Evolutionary conservation across 108 stramenopile species (phyloP), one percentile per base, ranked within the genome.

Genomic region (Fragilaria radians): DNA sequence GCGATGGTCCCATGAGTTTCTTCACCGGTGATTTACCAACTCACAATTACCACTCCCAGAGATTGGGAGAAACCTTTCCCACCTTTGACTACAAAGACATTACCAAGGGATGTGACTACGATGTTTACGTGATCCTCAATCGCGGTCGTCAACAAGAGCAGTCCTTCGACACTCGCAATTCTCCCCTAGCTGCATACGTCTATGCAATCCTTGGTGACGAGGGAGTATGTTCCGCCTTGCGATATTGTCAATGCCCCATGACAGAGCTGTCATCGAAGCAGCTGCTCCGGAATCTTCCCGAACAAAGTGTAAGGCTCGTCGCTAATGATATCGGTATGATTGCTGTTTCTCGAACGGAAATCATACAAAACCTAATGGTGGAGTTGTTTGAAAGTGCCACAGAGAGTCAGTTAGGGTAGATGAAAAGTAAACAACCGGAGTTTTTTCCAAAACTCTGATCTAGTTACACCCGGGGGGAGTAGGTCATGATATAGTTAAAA

Each of bases 1-100:
- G 80, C 2, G 76, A 81, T 62, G 73, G 68, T 11, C 80, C 80
- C 53, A 65, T 81, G n/a, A 50, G 54, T 32, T 52, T 77, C 0
- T 68, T 81, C 27, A 64, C 71, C 28, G 76, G 73, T 4, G 80
- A 81, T 54, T 45, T 81, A 32, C 72, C 68, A 22, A 50, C 59
- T 14, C 28, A 22, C 14, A 11, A 63, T 5, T 49, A 52, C 28
- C 5, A 14, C 9, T 28, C 26, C 14, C 7, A 28, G 5, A 5
- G 28, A 31, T 5, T 55, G 5, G 54, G 28, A 9, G 54, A 55
- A 28, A 7, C 26, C 28, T 55, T 55, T 7, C 54, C 14, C 54
- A 30, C 14, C 65, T 50, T 71, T 49, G 9, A 32, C 61, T 48
- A 27, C 7, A 22, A 57, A 36, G 19, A 18, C 27, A 31, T 14